Conservation (phyloP, 192 early-diverging fungal species). For the Backusella macrospora region DNA sequence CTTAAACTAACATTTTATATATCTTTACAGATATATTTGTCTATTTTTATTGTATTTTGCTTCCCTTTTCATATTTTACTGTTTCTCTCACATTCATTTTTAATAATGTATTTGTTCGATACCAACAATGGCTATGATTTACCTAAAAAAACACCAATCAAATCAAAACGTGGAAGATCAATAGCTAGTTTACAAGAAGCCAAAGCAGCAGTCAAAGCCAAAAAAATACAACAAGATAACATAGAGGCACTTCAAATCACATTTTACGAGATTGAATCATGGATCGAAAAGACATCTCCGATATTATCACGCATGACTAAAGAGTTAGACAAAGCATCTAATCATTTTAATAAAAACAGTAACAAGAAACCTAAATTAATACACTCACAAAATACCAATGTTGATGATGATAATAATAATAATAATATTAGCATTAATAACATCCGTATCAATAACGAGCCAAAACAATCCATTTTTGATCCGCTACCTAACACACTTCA, state of each 20-base stretch:
- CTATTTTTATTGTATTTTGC: not conserved
- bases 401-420: not conserved
- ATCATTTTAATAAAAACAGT: constrained; percentile 33
- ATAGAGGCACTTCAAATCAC: constrained; percentile 44
- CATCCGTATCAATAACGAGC: not conserved
- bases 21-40: not conserved
- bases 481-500: not conserved
- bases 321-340: constrained; percentile 39
- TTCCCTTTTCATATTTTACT: not conserved
- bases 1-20: not conserved
- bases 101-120: constrained; percentile 10
- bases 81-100: not conserved
- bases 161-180: not conserved
- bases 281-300: constrained; percentile 43
- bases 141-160: not conserved
- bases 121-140: not conserved
- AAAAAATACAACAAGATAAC: constrained; percentile 39
- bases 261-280: constrained; percentile 45
- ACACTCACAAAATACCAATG: not conserved
- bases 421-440: too few species aligned
- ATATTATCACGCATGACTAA: constrained; percentile 40
- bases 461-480: not conserved
- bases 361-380: constrained; percentile 5
- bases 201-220: constrained; percentile 31
- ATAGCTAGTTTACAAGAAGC: constrained; percentile 17